phyloP scores from a whole-genome alignment of 2,329 filamentous ascomycete species.

The Simplicillium aogashimaense region DNA sequence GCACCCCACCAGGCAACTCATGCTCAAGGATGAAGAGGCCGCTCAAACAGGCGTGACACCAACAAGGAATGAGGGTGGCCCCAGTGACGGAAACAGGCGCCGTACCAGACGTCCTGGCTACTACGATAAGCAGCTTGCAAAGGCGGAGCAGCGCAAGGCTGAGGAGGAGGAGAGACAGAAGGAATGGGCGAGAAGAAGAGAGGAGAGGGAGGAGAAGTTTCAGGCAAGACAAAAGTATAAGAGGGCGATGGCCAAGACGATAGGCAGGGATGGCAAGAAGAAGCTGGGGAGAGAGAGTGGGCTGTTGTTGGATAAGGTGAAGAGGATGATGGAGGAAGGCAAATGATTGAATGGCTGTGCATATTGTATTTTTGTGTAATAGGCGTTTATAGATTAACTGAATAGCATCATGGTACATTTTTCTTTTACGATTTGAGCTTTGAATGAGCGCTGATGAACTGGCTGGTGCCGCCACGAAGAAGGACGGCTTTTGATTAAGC shows the following conservation, averaged over 20 bases:
- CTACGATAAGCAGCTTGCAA: slow-evolving; percentile 54
- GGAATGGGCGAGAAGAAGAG: slow-evolving; percentile 37
- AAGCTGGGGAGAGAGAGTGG: slow-evolving; percentile 76
- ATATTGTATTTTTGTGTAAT: background rate
- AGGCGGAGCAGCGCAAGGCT: slow-evolving; percentile 29
- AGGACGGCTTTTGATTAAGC: too few species aligned
- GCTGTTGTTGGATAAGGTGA: slow-evolving; percentile 67
- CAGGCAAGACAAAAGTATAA: slow-evolving; percentile 57
- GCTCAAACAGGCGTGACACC: slow-evolving; percentile 17
- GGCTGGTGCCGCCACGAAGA: too few species aligned
- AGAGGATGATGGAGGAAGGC: slow-evolving; percentile 51
- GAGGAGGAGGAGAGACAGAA: slow-evolving; percentile 29
- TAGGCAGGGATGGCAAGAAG: slow-evolving; percentile 63
- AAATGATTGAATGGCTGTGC: slow-evolving; percentile 6
- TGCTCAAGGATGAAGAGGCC: slow-evolving; percentile 27
- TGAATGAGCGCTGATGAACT: too few species aligned
- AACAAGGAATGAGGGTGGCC: slow-evolving; percentile 6
- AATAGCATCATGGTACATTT: too few species aligned
- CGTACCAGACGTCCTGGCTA: slow-evolving; percentile 37
- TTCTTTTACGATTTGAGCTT: too few species aligned
- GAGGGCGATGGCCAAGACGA: slow-evolving; percentile 63
- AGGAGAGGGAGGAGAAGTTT: slow-evolving; percentile 54
- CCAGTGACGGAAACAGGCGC: slow-evolving; percentile 21
- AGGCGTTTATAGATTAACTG: background rate
- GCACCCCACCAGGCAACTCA: slow-evolving; percentile 27